Evolutionary conservation across 2,329 filamentous ascomycete species (phyloP), one percentile per base, ranked within the genome.

Genomic region (Paecilomyces sp.): DNA sequence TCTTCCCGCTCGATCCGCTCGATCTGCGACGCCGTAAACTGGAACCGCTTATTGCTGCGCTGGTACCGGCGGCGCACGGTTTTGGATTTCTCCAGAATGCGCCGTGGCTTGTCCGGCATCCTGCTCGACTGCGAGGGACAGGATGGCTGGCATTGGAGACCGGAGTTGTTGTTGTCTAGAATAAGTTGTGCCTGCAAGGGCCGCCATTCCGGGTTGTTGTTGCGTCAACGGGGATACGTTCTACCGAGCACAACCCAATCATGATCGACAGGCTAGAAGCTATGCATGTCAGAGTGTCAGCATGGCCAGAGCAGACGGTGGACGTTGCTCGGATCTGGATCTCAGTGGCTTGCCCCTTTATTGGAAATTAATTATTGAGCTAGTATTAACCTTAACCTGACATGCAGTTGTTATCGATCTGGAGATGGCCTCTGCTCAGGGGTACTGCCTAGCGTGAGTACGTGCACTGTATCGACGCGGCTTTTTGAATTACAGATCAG

Each of bases 1-100:
- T 79, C 72, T 55, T 78, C 74, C 54, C 77, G 74, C 53, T 78
- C 76, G 54, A 75, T 73, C 13, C 69, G 67, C 30, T 66, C 67
- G n/a, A 75, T 69, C 58, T 75, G 68, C 2, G 72, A 69, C 4
- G 70, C 67, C 12, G 68, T 72, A 58, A 74, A 75, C 41, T 68
- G 61, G 57, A 74, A 68, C 15, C 68, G 67, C 58, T 74, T 72
- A 66, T 74, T 71, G 63, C 71, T 73, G 61, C 72, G 72, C 57
- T 75, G 73, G 60, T 73, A 75, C 55, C 68, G 68, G 58, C 73
- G 73, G 54, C 72, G 72, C 36, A 75, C 72, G 24, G 69, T 72
- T 62, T 67, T 70, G 58, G 73, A 76, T 66, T 75, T 76, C 57
- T 75, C 73, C 51, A 74, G 64, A 58, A 72, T 67, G 57, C 72